These are phyloP conservation scores for Penicillium freii DNA, from an alignment of 2,329 filamentous ascomycete species.

Conservation along the genomic window DNA sequence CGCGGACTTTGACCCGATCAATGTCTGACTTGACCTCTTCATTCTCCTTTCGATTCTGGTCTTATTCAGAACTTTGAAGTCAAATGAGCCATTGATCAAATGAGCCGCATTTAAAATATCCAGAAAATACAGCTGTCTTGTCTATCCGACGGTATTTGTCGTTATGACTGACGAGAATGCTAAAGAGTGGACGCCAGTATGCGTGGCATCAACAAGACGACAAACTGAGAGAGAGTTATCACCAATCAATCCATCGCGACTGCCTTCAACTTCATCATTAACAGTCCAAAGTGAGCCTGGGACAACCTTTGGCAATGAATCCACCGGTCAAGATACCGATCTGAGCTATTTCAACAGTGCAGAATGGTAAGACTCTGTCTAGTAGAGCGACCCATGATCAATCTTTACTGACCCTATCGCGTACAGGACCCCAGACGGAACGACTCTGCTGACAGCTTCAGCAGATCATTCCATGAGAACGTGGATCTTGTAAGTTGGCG, in stretches of 20 bases:
- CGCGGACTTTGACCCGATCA: background rate
- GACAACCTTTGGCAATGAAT: no score
- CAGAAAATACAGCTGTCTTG: background rate
- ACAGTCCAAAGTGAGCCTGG: background rate
- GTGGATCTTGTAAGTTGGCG: slow-evolving; percentile 50
- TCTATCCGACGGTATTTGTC: background rate
- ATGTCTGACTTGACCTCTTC: background rate
- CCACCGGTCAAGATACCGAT: background rate
- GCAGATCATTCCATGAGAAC: slow-evolving; percentile 53
- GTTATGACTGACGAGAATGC: slow-evolving; percentile 12
- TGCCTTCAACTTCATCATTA: background rate
- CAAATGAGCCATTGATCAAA: background rate
- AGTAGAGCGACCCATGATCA: background rate
- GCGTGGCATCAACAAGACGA: slow-evolving; percentile 28
- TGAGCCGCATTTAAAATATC: background rate
- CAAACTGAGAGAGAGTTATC: slow-evolving; percentile 3
- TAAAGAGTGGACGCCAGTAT: slow-evolving; percentile 20
- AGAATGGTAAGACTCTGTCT: slow-evolving; percentile 39
- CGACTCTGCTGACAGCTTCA: slow-evolving; percentile 55
- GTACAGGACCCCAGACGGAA: slow-evolving; percentile 55
- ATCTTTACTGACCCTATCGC: slow-evolving; percentile 1
- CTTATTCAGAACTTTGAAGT: background rate
- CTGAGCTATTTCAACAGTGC: slow-evolving; percentile 47
- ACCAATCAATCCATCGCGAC: background rate
- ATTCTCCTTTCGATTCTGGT: background rate